phyloP scores from a whole-genome alignment of 2,329 filamentous ascomycete species.

The Cladosporium oxysporum region DNA sequence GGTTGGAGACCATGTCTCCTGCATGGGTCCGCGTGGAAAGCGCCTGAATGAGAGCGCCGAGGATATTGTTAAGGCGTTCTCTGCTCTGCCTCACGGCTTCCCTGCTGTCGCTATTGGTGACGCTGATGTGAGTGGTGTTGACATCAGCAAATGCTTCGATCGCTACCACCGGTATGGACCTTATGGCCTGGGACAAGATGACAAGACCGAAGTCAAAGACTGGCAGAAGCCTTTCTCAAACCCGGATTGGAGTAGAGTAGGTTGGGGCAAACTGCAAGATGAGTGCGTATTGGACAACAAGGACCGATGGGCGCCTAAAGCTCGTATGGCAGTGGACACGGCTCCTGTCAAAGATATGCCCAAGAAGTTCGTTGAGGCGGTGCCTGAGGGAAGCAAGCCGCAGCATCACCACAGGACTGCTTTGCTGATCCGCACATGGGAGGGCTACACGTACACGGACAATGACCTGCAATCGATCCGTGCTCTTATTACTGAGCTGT shows the following conservation, averaged over 20 bases:
- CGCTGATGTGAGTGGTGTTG: slow-evolving; percentile 61
- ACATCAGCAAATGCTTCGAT: slow-evolving; percentile 68
- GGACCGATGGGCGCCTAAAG: slow-evolving; percentile 55
- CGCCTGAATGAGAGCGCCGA: slow-evolving; percentile 57
- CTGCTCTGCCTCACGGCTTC: slow-evolving; percentile 58
- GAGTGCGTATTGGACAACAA: slow-evolving; percentile 67
- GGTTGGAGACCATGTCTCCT: slow-evolving; percentile 62
- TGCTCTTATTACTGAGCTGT: slow-evolving; percentile 49
- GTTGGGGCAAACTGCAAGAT: slow-evolving; percentile 71
- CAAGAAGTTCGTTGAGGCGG: slow-evolving; percentile 19
- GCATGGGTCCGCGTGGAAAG: slow-evolving; percentile 60
- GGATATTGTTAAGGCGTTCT: slow-evolving; percentile 65
- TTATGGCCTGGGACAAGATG: slow-evolving; percentile 59
- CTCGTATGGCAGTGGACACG: slow-evolving; percentile 38
- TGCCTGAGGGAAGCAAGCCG: slow-evolving; percentile 21
- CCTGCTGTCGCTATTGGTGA: slow-evolving; percentile 64
- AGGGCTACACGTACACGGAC: slow-evolving; percentile 49
- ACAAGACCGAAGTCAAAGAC: slow-evolving; percentile 39
- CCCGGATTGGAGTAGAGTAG: slow-evolving; percentile 63
- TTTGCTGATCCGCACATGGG: slow-evolving; percentile 49
- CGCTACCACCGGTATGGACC: slow-evolving; percentile 53
- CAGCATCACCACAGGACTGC: slow-evolving; percentile 48
- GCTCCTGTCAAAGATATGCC: slow-evolving; percentile 30
- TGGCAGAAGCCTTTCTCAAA: slow-evolving; percentile 39
- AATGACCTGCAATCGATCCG: slow-evolving; percentile 50